A percentile compares a stretch with the other conserved stretches of the same genome.
Evolutionary conservation across 257 asterid species (phyloP).

Genomic region (Solanum etuberosum): DNA sequence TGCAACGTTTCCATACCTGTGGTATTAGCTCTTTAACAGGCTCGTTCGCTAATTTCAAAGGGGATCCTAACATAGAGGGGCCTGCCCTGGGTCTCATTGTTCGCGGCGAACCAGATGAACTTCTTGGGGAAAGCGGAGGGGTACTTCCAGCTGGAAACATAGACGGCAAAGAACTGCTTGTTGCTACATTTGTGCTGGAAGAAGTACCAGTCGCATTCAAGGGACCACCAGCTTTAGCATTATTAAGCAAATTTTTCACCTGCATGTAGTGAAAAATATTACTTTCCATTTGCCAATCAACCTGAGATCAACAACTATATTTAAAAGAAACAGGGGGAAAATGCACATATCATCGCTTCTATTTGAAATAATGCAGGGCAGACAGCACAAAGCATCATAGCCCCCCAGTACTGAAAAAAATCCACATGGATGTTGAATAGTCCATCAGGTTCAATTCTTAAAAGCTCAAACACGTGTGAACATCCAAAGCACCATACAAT

Average conservation of each 20-base stretch:
- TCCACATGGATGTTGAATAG: not conserved
- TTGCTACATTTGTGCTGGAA: constrained; percentile 42
- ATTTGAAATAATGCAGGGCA: not conserved
- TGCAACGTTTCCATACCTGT: constrained; percentile 45
- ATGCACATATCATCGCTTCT: not conserved
- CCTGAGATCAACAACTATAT: not conserved
- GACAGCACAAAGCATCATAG: not conserved
- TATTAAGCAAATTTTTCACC: constrained; percentile 80
- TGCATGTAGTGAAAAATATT: constrained; percentile 12
- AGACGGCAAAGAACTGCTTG: constrained; percentile 76
- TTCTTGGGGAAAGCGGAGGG: constrained; percentile 98
- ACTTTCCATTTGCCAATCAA: not conserved
- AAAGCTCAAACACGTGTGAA: not conserved
- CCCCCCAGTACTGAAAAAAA: not conserved
- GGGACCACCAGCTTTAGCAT: constrained; percentile 68
- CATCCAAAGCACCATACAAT: not conserved
- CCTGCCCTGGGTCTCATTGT: constrained; percentile 72
- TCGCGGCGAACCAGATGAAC: constrained; percentile 95
- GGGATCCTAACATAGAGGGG: constrained; percentile 73
- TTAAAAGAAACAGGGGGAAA: not conserved
- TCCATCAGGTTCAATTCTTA: not conserved
- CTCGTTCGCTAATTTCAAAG: constrained; percentile 76
- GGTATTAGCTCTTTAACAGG: constrained; percentile 89
- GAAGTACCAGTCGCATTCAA: constrained; percentile 53
- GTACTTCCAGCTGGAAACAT: constrained; percentile 98